These are phyloP conservation scores for Puccinia triticina DNA, from an alignment of 1,284 basidiomycete species.

Conservation along the genomic window DNA sequence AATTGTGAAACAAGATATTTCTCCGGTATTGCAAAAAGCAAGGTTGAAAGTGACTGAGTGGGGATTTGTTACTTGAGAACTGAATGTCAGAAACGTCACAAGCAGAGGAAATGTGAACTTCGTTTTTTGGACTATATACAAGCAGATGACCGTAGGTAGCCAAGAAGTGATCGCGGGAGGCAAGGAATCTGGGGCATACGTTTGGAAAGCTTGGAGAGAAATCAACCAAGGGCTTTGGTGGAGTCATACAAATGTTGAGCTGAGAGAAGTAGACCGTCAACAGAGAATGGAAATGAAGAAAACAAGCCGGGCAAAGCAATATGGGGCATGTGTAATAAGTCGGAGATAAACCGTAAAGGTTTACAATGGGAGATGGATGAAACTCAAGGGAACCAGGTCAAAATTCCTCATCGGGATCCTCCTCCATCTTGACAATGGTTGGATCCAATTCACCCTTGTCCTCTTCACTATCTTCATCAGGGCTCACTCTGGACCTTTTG, in stretches of 20 bases:
- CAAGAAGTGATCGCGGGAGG: not conserved
- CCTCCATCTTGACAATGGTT: not conserved
- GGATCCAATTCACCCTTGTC: not conserved
- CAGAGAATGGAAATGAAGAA: not conserved
- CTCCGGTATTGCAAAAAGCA: not conserved
- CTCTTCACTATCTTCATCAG: not conserved
- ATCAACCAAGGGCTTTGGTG: no score
- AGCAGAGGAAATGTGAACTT: no score
- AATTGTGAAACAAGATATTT: no score
- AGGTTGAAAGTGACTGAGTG: not conserved
- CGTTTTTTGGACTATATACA: no score
- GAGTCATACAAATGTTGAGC: no score
- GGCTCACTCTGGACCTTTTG: not conserved
- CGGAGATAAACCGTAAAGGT: no score
- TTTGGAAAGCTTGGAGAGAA: not conserved
- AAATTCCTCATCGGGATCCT: not conserved
- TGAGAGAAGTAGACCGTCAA: not conserved
- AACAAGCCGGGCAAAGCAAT: not conserved
- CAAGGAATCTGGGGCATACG: constrained; percentile 6
- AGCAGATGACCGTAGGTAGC: not conserved
- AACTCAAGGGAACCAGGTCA: not conserved
- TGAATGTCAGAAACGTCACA: no score
- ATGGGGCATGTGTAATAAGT: no score
- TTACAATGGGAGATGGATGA: not conserved
- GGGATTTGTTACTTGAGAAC: not conserved